These are phyloP conservation scores for Populus nigra DNA, from an alignment of 345 rosid genomes.

Conservation along the genomic window DNA sequence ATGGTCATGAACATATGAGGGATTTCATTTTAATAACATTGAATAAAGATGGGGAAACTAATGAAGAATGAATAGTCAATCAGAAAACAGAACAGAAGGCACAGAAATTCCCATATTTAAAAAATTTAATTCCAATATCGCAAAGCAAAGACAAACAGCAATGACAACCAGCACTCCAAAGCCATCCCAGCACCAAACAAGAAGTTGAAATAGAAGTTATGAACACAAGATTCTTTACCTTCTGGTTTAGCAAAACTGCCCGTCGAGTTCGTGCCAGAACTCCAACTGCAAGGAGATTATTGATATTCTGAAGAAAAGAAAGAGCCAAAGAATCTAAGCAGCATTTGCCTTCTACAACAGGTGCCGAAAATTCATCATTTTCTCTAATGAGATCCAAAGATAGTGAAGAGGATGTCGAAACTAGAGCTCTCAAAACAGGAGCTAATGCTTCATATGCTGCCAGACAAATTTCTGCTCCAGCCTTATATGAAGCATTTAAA, in stretches of 20 bases:
- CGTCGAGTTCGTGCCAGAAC: constrained; percentile 66
- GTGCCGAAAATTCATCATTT: constrained; percentile 31
- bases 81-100: neutral
- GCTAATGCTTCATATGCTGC: constrained; percentile 81
- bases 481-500: constrained; percentile 41
- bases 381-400: constrained; percentile 47
- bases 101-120: neutral
- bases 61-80: neutral
- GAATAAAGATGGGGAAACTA: neutral
- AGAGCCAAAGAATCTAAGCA: constrained; percentile 60
- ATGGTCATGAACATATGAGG: neutral
- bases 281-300: constrained; percentile 67
- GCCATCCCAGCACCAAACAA: neutral
- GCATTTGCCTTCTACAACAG: constrained; percentile 41
- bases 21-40: neutral
- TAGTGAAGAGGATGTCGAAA: constrained; percentile 45
- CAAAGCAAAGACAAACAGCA: neutral
- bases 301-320: constrained; percentile 67
- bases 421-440: constrained; percentile 51
- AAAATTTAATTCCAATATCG: neutral
- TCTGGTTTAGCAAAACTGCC: constrained; percentile 77
- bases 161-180: neutral
- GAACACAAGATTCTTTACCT: constrained; percentile 47
- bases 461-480: constrained; percentile 65
- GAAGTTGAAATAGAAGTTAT: neutral